These are phyloP conservation scores for Monilinia fructigena DNA, from an alignment of 2,329 filamentous ascomycete genomes.

Conservation along the genomic window DNA sequence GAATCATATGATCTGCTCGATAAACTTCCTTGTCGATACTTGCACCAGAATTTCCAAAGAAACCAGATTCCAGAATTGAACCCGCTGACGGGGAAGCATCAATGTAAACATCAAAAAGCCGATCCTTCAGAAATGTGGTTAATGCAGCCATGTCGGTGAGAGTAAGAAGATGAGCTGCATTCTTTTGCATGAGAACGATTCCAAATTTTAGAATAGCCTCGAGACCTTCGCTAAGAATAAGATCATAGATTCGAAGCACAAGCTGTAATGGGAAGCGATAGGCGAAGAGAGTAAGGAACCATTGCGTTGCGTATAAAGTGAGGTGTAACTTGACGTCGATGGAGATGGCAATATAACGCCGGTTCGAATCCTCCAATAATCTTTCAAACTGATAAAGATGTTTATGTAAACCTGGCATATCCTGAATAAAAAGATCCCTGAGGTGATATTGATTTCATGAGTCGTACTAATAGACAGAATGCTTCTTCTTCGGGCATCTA, in stretches of 20 bases:
- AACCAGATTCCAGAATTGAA: conserved; percentile 91
- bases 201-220: conserved; percentile 93
- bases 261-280: conserved; percentile 96
- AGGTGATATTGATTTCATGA: conserved; percentile 98
- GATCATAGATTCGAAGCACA: conserved; percentile 92
- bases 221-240: conserved; percentile 90
- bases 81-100: conserved; percentile 90
- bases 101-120: conserved; percentile 94
- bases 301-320: conserved; percentile 98
- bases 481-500: conserved; percentile 97
- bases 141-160: conserved; percentile 92
- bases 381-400: conserved; percentile 94
- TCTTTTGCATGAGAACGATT: conserved; percentile 94
- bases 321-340: conserved; percentile 80
- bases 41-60: conserved; percentile 91
- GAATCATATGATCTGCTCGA: conserved; percentile 86
- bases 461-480: conserved; percentile 84
- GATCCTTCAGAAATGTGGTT: conserved; percentile 88
- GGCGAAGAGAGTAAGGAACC: conserved; percentile 98
- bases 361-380: conserved; percentile 91
- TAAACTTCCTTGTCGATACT: conserved; percentile 94
- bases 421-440: conserved; percentile 87
- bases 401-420: conserved; percentile 94
- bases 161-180: conserved; percentile 69
- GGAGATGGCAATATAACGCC: conserved; percentile 90